A percentile compares a stretch with the other conserved stretches of the same genome.
Evolutionary conservation across 257 asterid genomes (phyloP).

Genomic region (Leptodermis oblonga): DNA sequence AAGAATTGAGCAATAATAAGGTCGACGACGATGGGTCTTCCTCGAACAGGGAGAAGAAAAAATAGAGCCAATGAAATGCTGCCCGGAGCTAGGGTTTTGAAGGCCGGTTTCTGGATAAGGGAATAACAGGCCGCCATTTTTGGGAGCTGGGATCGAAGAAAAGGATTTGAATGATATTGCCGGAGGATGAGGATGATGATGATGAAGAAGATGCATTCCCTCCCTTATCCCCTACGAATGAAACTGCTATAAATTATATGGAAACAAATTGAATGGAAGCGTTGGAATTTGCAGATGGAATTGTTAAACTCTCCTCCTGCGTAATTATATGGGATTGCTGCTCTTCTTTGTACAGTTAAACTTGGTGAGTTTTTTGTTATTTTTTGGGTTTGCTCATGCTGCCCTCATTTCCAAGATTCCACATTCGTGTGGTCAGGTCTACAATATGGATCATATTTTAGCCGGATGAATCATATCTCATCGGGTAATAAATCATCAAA

Average conservation of each 20-base stretch:
- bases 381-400: background rate
- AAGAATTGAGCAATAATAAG: slow-evolving; percentile 21
- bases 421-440: too few relatives aligned
- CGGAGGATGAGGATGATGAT: background rate
- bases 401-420: background rate
- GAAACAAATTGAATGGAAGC: background rate
- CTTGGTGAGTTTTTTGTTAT: background rate
- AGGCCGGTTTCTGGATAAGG: slow-evolving; percentile 38
- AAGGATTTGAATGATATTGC: slow-evolving; percentile 37
- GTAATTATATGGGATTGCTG: too few relatives aligned
- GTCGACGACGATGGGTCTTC: slow-evolving; percentile 3
- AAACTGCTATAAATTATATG: too few relatives aligned
- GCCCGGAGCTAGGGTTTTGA: slow-evolving; percentile 47
- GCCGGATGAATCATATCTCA: too few relatives aligned
- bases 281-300: background rate
- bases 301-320: background rate
- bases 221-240: slow-evolving; percentile 13
- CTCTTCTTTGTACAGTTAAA: background rate
- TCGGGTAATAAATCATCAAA: too few relatives aligned
- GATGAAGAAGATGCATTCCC: slow-evolving; percentile 70
- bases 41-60: background rate
- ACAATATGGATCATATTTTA: too few relatives aligned
- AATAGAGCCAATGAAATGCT: background rate
- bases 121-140: slow-evolving; percentile 36
- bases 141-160: slow-evolving; percentile 14